Evolutionary conservation across 805 yeast species (phyloP).

Genomic region (Isabelozyma gotoi): DNA sequence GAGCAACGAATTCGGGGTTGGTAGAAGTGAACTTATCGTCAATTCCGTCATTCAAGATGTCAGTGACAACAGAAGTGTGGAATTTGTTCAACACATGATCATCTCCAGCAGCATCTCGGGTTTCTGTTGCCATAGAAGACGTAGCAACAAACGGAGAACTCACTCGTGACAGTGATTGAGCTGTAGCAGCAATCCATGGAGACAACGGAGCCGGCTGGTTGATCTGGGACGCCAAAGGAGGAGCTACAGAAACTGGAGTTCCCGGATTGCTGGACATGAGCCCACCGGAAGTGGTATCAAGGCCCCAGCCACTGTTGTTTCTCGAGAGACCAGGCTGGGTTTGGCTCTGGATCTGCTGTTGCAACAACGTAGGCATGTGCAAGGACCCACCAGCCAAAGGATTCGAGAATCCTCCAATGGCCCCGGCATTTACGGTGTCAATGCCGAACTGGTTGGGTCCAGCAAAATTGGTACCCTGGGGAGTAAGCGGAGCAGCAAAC

Average conservation of each 20-base stretch:
- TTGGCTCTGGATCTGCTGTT: conserved; percentile 28
- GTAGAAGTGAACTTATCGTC: conserved; percentile 3
- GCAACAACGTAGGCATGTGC: conserved; percentile 35
- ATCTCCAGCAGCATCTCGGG: conserved; percentile 7
- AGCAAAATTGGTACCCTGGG: conserved; percentile 5
- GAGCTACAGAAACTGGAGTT: conserved; percentile 25
- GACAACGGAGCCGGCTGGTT: conserved; percentile 40
- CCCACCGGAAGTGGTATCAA: conserved; percentile 21
- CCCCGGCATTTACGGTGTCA: conserved; percentile 16
- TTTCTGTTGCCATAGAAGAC: conserved; percentile 7
- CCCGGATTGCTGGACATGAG: conserved; percentile 24
- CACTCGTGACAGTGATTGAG: conserved; percentile 33
- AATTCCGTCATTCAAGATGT: conserved; percentile 33
- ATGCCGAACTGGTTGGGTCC: conserved; percentile 23
- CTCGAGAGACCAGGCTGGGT: conserved; percentile 32
- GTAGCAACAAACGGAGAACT: conserved; percentile 40
- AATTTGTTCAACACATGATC: conserved; percentile 37
- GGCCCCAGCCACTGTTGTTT: conserved; percentile 40
- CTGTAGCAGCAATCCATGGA: conserved; percentile 37
- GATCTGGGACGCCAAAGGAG: conserved; percentile 21
- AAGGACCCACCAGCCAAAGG: conserved; percentile 9
- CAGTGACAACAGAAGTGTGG: conserved; percentile 41
- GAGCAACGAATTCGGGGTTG: background rate
- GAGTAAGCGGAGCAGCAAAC: conserved; percentile 12
- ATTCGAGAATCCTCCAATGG: conserved; percentile 13